Evolutionary conservation across 2,329 filamentous ascomycete genomes (phyloP).

Genomic region (Monosporascus sp.): DNA sequence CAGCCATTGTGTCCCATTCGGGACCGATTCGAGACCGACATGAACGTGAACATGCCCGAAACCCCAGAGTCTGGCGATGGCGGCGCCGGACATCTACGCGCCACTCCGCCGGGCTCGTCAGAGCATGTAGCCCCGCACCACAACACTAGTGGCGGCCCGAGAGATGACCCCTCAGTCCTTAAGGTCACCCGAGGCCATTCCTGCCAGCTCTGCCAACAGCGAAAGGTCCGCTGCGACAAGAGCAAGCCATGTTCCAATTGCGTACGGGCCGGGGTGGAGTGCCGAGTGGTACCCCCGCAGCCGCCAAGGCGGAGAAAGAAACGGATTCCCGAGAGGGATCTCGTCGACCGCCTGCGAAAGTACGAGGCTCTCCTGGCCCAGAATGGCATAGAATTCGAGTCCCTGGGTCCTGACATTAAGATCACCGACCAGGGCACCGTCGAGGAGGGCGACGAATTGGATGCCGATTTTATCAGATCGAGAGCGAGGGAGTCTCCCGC

Average conservation of each 20-base stretch:
- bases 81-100: constrained; percentile 20
- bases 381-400: constrained; percentile 64
- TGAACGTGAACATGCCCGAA: constrained; percentile 20
- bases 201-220: constrained; percentile 70
- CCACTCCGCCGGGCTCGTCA: constrained; percentile 20
- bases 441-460: constrained; percentile 52
- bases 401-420: constrained; percentile 50
- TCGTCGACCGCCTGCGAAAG: constrained; percentile 61
- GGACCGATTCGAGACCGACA: constrained; percentile 14
- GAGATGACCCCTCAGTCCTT: constrained; percentile 36
- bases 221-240: constrained; percentile 71
- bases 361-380: constrained; percentile 63
- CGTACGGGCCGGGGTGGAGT: constrained; percentile 56
- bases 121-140: constrained; percentile 24
- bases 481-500: constrained; percentile 43
- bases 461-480: constrained; percentile 49
- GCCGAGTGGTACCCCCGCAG: constrained; percentile 51
- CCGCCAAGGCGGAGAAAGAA: constrained; percentile 55
- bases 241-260: constrained; percentile 67
- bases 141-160: constrained; percentile 10
- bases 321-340: constrained; percentile 63
- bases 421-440: constrained; percentile 30
- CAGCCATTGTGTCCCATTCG: constrained; percentile 5
- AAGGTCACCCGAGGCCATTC: constrained; percentile 56
- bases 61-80: constrained; percentile 26